phyloP scores from a whole-genome alignment of 2,329 filamentous ascomycete genomes.

The Geosmithia flava region DNA sequence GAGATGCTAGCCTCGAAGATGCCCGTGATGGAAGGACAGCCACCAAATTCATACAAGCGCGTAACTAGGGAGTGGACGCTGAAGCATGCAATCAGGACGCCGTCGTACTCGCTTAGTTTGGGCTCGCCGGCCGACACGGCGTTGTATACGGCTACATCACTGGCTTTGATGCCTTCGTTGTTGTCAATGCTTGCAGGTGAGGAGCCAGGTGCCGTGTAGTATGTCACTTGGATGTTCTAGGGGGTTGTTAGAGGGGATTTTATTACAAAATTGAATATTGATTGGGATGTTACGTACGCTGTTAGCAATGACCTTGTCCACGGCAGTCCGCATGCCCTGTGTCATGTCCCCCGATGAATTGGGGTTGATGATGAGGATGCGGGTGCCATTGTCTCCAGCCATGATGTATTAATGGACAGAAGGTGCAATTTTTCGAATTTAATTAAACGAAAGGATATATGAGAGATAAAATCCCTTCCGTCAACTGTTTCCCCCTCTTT shows the following conservation, averaged over 20 bases:
- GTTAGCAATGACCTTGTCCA: slow-evolving; percentile 12
- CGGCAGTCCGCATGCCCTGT: slow-evolving; percentile 40
- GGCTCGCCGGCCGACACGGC: slow-evolving; percentile 30
- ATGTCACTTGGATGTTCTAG: slow-evolving; percentile 37
- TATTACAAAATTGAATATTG: not conserved
- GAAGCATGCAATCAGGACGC: slow-evolving; percentile 81
- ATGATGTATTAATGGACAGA: not conserved
- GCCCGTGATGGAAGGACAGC: slow-evolving; percentile 27
- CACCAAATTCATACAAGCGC: slow-evolving; percentile 23
- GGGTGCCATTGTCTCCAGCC: not conserved
- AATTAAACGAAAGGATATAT: no score
- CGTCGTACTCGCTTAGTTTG: slow-evolving; percentile 44
- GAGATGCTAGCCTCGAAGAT: slow-evolving; percentile 81
- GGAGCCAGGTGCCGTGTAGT: slow-evolving; percentile 51
- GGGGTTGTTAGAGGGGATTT: not conserved
- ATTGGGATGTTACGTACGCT: not conserved
- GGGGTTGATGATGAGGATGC: slow-evolving; percentile 64
- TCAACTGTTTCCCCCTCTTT: no score
- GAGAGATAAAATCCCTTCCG: no score
- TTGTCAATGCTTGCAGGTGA: slow-evolving; percentile 71
- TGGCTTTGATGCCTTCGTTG: slow-evolving; percentile 51
- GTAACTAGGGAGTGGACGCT: slow-evolving; percentile 69
- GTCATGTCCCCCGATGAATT: slow-evolving; percentile 70
- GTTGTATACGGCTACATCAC: slow-evolving; percentile 47
- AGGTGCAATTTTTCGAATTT: not conserved